Base-by-base conservation (phyloP, 495 filamentous ascomycete genomes). In the Clohesyomyces aquaticus region DNA sequence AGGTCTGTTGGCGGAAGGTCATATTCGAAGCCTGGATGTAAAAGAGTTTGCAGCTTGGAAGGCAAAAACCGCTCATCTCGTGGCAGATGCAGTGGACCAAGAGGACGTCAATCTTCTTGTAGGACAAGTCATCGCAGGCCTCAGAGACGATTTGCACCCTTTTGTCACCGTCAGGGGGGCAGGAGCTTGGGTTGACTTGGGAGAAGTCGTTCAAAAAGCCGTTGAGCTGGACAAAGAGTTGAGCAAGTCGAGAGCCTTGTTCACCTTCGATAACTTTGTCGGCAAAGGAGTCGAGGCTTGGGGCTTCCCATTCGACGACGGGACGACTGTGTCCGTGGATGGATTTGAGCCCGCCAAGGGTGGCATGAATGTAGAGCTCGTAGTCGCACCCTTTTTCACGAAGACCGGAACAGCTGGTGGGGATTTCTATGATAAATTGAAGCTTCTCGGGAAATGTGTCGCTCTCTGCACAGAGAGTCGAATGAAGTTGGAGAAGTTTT, bases 301-400 rank as follows among this genome's bases (percentile, higher is more conserved):
- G 6, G 32, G 32, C 6, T 38, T 38, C 14, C 6, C 6, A 38
- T 38, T 38, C 18, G 45, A 47, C 21, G 45, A 47, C 4, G 45
- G 18, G n/a, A 47, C 18, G 18, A 8, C 16, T 47, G 45, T 8
- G 18, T 47, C 45, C 4, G 45, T n/a, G 6, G 6, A 47, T 8
- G 45, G 45, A 23, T 47, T 47, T 47, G 16, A n/a, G n/a, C 45
- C 45, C 4, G 45, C 45, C 6, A n/a, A 47, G 18, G 4, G 4
- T 8, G 45, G 45, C 21, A 47, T 47, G 45, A 23, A 47, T 6
- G 45, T 47, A 6, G 45, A 47, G n/a, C 45, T 47, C 6, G 45
- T 47, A 6, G 45, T 47, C 8, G 45, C 45, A n/a, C 45, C 45
- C 21, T 47, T 47, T n/a, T 47, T 47, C n/a, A 18, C 18, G 45